These are phyloP conservation scores for Sechiopsis laciniata DNA, from an alignment of 306 rosid genomes.

Conservation along the genomic window DNA sequence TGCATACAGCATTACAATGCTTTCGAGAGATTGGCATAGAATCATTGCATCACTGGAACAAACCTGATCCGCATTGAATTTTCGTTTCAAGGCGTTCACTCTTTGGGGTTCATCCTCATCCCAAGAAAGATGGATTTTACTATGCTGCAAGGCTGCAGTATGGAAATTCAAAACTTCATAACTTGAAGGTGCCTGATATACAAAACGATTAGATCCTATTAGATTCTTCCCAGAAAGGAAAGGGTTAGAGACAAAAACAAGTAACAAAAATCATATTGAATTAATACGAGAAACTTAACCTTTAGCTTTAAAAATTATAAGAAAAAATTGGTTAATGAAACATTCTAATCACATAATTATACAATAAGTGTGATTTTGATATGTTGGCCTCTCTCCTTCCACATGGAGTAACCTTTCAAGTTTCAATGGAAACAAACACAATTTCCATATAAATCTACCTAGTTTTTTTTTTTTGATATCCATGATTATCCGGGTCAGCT, in stretches of 20 bases:
- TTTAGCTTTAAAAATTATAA: neutral
- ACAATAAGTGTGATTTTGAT: neutral
- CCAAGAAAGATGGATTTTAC: conserved; percentile 69
- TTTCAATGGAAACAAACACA: neutral
- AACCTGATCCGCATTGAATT: conserved; percentile 71
- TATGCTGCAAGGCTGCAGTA: conserved; percentile 74
- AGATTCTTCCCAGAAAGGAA: neutral
- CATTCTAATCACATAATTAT: neutral
- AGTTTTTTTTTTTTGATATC: too few species aligned
- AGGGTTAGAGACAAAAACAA: neutral
- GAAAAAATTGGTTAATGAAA: neutral
- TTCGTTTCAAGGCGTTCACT: conserved; percentile 57
- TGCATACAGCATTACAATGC: neutral
- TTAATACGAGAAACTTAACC: neutral
- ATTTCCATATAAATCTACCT: neutral
- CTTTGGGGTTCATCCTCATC: conserved; percentile 89
- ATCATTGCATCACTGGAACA: conserved; percentile 16
- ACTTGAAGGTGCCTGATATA: conserved; percentile 59
- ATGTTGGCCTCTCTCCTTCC: neutral
- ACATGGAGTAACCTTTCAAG: neutral
- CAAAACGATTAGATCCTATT: conserved; percentile 13
- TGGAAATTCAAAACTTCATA: conserved; percentile 63
- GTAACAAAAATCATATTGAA: neutral
- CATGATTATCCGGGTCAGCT: too few species aligned
- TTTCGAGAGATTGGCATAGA: neutral